Evolutionary conservation across 1,284 basidiomycete species (phyloP), one percentile per base, ranked within the genome.

Genomic region (Trichosporon inkin): DNA sequence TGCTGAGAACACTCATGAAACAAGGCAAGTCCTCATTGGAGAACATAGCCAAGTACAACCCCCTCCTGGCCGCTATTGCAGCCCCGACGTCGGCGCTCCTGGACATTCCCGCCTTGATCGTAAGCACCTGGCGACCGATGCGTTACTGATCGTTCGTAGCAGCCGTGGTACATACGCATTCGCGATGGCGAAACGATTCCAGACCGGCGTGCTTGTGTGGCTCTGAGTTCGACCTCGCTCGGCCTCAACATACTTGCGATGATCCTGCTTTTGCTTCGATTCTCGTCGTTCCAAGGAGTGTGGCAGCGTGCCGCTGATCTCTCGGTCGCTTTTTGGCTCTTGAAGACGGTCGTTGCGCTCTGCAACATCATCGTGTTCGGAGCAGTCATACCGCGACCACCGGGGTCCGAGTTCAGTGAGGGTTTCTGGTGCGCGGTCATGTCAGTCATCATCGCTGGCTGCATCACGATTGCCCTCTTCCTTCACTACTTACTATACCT

Each of bases 391-490:
- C 13, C 68, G 69, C 5, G 61, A 71, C 10, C 77, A 77, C 53
- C 65, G 1, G 75, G 70, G 6, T 78, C 73, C 56, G 19, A 22
- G 2, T 81, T 74, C 57, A 62, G 65, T 17, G 72, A 78, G 61
- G 80, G 76, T 0, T 81, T 81, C 65, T 81, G 79, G 77, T 77
- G 75, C 55, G 79, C 79, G 2, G 76, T 81, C 34, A 64, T 79
- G 19, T 78, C 78, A 2, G 61, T 79, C 37, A 67, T 78, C 49
- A 66, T 75, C 20, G 65, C 73, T 5, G 76, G 76, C 0, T 65
- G 79, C 53, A 80, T 81, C 60, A 60, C 72, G 53, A 11, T 57
- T 17, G 65, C 76, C 2, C 70, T 81, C 2, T 49, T 76, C 2
- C 63, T 74, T 34, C 79, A 81, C 62, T 79, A 76, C 61, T 58